Evolutionary conservation across 108 stramenopile species (phyloP), one percentile per base, ranked within the genome.

Genomic region (Skeletonema potamos): DNA sequence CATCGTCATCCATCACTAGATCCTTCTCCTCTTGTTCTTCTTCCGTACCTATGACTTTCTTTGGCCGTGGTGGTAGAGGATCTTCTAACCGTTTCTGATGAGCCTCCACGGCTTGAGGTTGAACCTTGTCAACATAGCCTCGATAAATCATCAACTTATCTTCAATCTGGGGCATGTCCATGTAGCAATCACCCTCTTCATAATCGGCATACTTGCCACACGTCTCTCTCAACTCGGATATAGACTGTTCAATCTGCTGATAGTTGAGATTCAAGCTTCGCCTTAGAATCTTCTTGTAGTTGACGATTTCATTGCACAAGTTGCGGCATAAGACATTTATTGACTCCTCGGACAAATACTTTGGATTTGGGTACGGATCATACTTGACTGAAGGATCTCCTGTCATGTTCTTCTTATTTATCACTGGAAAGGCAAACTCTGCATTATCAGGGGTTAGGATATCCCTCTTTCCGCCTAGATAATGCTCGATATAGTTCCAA

Each of bases 251-350:
- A 13, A 77, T 46, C 46, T 77, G 62, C n/a, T 48, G 33, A 24
- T 80, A 17, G 28, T 76, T 64, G 1, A 84, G 63, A 54, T 84
- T 84, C 26, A 54, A 26, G 13, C 74, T 79, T 17, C 28, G 27
- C n/a, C 27, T 43, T 8, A 81, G 27, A 43, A 84, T 61, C 17
- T 72, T 34, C 54, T 81, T 84, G 64, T 84, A 84, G n/a, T 72
- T 26, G 51, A 81, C 75, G 57, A 84, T 84, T 44, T 84, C 83
- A 62, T 81, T 76, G 58, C 83, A 84, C 11, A 84, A 34, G 29
- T 36, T 54, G 2, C 33, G 74, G 62, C 83, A 84, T 10, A 84
- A 58, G 6, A 33, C 62, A 20, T 66, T 57, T 34, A 54, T 76
- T 8, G 73, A 74, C 1, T 74, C 79, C 39, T 76, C 78, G 13